Evolutionary conservation across 2,329 filamentous ascomycete species (phyloP), one percentile per base, ranked within the genome.

Genomic region (Neoarthrinium moseri): DNA sequence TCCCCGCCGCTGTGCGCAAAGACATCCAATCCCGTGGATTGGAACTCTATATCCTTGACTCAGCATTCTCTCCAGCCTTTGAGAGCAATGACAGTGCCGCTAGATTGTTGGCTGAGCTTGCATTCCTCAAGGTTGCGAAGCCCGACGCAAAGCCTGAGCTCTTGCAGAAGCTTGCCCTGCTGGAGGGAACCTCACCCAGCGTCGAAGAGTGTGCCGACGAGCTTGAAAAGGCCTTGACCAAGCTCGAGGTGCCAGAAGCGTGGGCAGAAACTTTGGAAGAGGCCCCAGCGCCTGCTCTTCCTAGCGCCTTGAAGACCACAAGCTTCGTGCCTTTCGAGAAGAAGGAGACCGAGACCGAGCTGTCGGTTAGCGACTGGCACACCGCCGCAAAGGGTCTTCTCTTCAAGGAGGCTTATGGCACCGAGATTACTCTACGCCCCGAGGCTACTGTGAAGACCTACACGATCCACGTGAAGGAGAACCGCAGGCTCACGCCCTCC

Each of bases 321-420:
- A 94, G 89, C 75, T 97, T 99, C 62, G 80, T 80, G 42, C 68
- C 83, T 2, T 95, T 91, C 62, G 78, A 89, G 55, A 95, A 92
- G 70, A 73, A 79, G 33, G 89, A 95, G 59, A 56, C 69, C 0
- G 90, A 95, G 66, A 75, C 84, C 20, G 77, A 78, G 4, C 68
- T 84, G 3, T 61, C 69, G 54, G 79, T 95, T 49, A 80, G 81
- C 57, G 80, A 86, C 66, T 96, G 91, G 89, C 80, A 91, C 68
- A 78, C 84, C 37, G 89, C 85, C 41, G 94, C 92, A 50, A 94
- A 95, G 75, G 88, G 86, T 38, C 77, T 99, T 47, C 81, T 81
- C 4, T 99, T 99, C 80, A 96, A 95, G 75, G 94, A 99, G 70
- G 92, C 90, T 1, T 97, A 91, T 62, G 84, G 81, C 51, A 91